A percentile compares a stretch with the other conserved stretches of the same genome.
Conservation (phyloP, 176 grass and related monocot species). For the Panicum miliaceum region DNA sequence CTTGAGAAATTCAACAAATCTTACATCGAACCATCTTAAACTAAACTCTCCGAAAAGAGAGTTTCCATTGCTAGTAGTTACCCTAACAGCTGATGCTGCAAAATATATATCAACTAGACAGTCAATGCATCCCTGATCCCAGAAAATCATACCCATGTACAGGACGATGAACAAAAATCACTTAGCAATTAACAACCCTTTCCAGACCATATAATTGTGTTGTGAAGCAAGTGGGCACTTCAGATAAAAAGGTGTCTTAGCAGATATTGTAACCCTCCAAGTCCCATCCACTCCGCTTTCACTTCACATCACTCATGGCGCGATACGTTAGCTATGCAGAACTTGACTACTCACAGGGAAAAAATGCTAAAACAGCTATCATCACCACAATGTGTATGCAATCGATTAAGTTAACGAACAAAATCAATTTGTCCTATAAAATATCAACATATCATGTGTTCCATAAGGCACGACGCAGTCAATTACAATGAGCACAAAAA, state of each 20-base stretch:
- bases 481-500: neutral
- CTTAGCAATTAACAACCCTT: neutral
- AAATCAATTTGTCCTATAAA: neutral
- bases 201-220: neutral
- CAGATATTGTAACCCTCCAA: neutral
- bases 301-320: neutral
- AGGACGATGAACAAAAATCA: neutral
- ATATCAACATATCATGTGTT: neutral
- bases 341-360: neutral
- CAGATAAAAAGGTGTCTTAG: neutral
- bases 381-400: neutral
- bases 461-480: neutral
- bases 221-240: neutral
- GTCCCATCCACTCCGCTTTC: neutral
- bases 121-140: neutral
- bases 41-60: neutral
- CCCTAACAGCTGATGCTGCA: neutral
- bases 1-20: conserved; percentile 20
- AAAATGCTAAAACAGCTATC: neutral
- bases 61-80: neutral
- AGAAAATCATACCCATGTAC: neutral
- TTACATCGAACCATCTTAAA: neutral
- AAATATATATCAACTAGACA: conserved; percentile 3
- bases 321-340: neutral
- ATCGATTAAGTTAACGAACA: neutral